phyloP scores from a whole-genome alignment of 2,329 filamentous ascomycete species.

The Ophiostoma tasmaniense region DNA sequence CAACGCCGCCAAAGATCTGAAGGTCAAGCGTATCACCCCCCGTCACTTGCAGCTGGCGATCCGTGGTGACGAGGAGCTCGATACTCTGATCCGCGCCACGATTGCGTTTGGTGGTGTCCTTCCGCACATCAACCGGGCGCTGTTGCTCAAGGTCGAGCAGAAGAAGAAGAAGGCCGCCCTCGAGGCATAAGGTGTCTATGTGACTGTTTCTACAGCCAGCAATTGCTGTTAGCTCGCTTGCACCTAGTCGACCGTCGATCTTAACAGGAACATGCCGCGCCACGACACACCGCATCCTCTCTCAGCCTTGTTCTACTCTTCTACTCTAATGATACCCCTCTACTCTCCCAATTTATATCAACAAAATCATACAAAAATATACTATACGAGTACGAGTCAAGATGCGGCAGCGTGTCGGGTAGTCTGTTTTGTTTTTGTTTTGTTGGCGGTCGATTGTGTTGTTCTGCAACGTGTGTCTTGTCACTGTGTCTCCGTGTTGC shows the following conservation, averaged over 20 bases:
- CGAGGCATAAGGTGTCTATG: conserved; percentile 26
- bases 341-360: background rate
- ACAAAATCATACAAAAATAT: background rate
- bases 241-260: background rate
- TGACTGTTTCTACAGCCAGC: background rate
- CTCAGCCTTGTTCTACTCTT: background rate
- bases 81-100: conserved; percentile 93
- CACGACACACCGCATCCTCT: background rate
- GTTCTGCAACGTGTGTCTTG: background rate
- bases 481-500: background rate
- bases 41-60: conserved; percentile 97
- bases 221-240: background rate
- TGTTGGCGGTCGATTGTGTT: background rate
- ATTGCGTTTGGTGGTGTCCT: conserved; percentile 98
- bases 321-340: conserved; percentile 9
- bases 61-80: conserved; percentile 94
- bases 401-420: background rate
- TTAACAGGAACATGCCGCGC: background rate
- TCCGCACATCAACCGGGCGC: conserved; percentile 95
- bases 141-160: conserved; percentile 49
- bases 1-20: conserved; percentile 98
- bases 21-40: conserved; percentile 98
- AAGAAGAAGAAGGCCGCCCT: conserved; percentile 33
- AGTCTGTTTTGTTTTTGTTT: background rate
- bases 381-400: background rate